Evolutionary conservation across 1,284 basidiomycete genomes (phyloP).

Genomic region (Marasmius oreades): DNA sequence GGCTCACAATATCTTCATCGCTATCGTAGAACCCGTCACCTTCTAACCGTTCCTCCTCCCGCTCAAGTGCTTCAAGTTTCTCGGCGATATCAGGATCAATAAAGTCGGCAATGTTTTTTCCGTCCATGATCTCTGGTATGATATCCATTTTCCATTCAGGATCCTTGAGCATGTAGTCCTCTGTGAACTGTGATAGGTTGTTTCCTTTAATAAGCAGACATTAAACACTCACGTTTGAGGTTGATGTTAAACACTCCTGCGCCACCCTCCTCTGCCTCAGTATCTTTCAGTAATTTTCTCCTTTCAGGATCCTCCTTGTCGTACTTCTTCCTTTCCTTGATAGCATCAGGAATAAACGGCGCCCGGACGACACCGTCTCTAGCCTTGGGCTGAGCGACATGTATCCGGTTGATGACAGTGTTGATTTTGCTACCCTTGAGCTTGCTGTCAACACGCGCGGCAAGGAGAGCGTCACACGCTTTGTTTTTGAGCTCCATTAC

Average conservation of each 20-base stretch:
- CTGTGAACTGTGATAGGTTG: slow-evolving; percentile 38
- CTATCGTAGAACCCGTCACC: slow-evolving; percentile 94
- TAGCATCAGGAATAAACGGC: slow-evolving; percentile 83
- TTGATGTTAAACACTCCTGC: slow-evolving; percentile 90
- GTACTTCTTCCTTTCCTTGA: slow-evolving; percentile 77
- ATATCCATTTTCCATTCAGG: slow-evolving; percentile 96
- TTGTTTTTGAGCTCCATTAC: slow-evolving; percentile 93
- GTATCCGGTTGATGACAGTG: slow-evolving; percentile 87
- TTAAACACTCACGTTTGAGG: slow-evolving; percentile 65
- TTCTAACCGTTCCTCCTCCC: slow-evolving; percentile 92
- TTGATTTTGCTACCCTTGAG: slow-evolving; percentile 93
- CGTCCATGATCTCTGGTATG: slow-evolving; percentile 96
- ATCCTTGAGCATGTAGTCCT: slow-evolving; percentile 88
- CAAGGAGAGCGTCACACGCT: slow-evolving; percentile 89
- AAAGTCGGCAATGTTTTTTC: slow-evolving; percentile 99
- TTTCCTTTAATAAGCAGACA: neutral
- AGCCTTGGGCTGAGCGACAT: slow-evolving; percentile 86
- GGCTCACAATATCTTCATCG: slow-evolving; percentile 77
- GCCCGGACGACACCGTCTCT: slow-evolving; percentile 82
- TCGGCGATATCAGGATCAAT: slow-evolving; percentile 98
- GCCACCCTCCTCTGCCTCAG: slow-evolving; percentile 81
- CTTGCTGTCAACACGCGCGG: slow-evolving; percentile 90
- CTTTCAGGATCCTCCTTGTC: slow-evolving; percentile 83
- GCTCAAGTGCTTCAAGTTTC: slow-evolving; percentile 95
- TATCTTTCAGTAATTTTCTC: slow-evolving; percentile 69